Base-by-base conservation (phyloP, 495 filamentous ascomycete species). In the Melanomma pulvis-pyrius region DNA sequence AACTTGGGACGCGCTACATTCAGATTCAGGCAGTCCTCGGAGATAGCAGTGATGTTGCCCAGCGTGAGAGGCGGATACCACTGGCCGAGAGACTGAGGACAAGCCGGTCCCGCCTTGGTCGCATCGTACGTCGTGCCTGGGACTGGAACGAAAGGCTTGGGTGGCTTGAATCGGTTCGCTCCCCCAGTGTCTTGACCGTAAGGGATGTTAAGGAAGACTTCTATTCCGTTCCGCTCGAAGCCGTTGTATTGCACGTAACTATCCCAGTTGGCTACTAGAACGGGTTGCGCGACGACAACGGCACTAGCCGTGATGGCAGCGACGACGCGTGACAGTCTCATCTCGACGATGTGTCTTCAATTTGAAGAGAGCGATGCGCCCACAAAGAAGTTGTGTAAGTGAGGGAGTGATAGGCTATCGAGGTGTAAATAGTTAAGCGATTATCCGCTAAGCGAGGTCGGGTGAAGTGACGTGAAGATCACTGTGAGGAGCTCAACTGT, bases 21-120 rank as follows among this genome's bases (percentile, higher is more conserved):
- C 15, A 61, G 58, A 50, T 57, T 61, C 24, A 67, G 26, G 22
- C 48, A 67, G n/a, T 67, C 58, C 57, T 67, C 57, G 22, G 49
- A 55, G 29, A 28, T 67, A 21, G 49, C 19, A 11, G 55, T 52
- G 21, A 67, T 59, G 24, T 59, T 67, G 11, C 36, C 47, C 13
- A 60, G 22, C 1, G 34, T 49, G 19, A 67, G 34, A 8, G 57
- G 57, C 24, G 39, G 28, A 25, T 21, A 21, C 57, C 48, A 61
- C 47, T 56, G 64, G 25, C 64, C 64, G 1, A 61, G 41, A 25
- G 39, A 34, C 29, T 67, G 56, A 28, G 63, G 63, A 26, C 56
- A 67, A 3, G 64, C 64, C 2, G 26, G 34, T 1, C 64, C 57
- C 1, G 30, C 11, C 19, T 36, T 68, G 9, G 49, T 61, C 4